These are phyloP conservation scores for Parachaetomium inaequale DNA, from an alignment of 495 filamentous ascomycete genomes.

Conservation along the genomic window DNA sequence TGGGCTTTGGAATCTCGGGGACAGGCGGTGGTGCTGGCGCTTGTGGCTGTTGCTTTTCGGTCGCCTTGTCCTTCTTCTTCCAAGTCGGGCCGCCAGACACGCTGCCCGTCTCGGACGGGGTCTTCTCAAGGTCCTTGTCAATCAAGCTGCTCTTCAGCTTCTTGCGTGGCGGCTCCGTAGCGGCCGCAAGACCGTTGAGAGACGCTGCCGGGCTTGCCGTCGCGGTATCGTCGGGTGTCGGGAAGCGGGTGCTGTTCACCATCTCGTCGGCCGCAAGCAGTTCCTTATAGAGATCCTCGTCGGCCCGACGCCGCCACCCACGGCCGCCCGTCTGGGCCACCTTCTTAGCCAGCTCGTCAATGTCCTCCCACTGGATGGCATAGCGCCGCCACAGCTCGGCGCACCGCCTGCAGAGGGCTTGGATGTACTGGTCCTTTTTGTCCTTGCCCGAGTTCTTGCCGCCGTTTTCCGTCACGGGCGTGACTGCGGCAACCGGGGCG, in stretches of 20 bases:
- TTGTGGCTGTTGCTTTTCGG: slow-evolving; percentile 15
- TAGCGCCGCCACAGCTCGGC: slow-evolving; percentile 91
- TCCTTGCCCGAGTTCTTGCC: slow-evolving; percentile 62
- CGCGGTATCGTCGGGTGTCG: slow-evolving; percentile 40
- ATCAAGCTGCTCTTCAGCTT: slow-evolving; percentile 48
- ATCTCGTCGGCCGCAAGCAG: slow-evolving; percentile 53
- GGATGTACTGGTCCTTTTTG: slow-evolving; percentile 69
- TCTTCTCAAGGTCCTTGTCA: slow-evolving; percentile 48
- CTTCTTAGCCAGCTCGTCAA: slow-evolving; percentile 92
- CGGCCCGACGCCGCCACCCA: slow-evolving; percentile 80
- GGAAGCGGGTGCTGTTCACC: slow-evolving; percentile 43
- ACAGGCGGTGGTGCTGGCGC: slow-evolving; percentile 51
- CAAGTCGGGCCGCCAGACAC: slow-evolving; percentile 26
- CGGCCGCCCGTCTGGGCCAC: slow-evolving; percentile 76
- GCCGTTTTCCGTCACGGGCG: slow-evolving; percentile 63
- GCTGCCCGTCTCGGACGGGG: slow-evolving; percentile 34
- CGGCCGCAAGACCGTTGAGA: slow-evolving; percentile 15
- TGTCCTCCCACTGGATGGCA: slow-evolving; percentile 90
- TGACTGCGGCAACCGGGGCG: slow-evolving; percentile 75
- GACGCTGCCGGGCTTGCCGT: slow-evolving; percentile 42
- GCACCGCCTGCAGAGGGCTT: slow-evolving; percentile 85
- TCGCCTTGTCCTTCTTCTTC: slow-evolving; percentile 67
- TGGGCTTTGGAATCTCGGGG: slow-evolving; percentile 71
- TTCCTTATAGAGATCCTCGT: slow-evolving; percentile 88
- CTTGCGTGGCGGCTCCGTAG: slow-evolving; percentile 50